Conservation (phyloP, 2,329 filamentous ascomycete genomes). For the Epichloe glyceriae region DNA sequence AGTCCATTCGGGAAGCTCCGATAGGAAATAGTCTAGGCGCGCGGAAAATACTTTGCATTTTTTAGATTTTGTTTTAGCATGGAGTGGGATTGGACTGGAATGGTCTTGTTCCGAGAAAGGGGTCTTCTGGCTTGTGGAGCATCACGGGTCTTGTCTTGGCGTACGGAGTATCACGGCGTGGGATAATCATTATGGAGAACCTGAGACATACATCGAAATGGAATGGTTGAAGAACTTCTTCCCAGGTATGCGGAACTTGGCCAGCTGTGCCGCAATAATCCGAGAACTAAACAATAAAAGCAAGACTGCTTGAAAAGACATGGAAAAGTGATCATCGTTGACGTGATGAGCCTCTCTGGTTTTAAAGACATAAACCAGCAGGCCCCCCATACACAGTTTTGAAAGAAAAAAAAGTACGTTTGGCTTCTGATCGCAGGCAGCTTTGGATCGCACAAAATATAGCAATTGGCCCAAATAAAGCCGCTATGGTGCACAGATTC, state of each 20-base stretch:
- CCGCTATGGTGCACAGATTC: background rate
- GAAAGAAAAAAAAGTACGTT: no score
- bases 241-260: no score
- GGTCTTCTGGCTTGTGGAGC: background rate
- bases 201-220: background rate
- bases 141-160: background rate
- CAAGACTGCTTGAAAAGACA: no score
- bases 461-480: no score
- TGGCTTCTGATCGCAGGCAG: no score
- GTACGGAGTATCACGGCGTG: background rate
- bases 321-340: no score
- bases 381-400: no score
- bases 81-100: background rate
- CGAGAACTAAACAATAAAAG: no score
- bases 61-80: background rate
- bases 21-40: background rate
- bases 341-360: no score
- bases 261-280: no score
- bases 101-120: background rate
- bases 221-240: background rate
- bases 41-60: background rate
- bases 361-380: no score
- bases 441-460: no score
- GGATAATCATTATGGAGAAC: background rate
- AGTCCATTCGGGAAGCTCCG: background rate